phyloP scores from a whole-genome alignment of 2,329 filamentous ascomycete genomes.

The Pleurostoma richardsiae region DNA sequence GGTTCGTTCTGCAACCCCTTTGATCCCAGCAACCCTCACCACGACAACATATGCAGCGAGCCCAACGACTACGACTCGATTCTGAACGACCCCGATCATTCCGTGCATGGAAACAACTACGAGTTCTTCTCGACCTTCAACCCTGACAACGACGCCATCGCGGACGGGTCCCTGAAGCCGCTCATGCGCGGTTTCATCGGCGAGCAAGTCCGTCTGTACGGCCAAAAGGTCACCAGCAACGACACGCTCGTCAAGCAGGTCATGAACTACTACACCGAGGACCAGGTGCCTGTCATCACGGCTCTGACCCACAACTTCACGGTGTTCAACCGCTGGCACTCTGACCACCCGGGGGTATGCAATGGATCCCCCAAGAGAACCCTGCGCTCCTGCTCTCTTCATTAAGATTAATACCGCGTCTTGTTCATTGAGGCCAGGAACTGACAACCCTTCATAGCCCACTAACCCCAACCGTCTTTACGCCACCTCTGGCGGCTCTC shows the following conservation, averaged over 20 bases:
- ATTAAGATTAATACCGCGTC: not conserved
- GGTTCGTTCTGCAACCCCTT: conserved; percentile 35
- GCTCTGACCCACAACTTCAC: conserved; percentile 31
- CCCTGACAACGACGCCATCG: conserved; percentile 29
- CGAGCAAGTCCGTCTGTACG: conserved; percentile 30
- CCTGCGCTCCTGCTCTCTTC: not conserved
- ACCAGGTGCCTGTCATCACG: conserved; percentile 33
- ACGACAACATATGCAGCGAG: conserved; percentile 19
- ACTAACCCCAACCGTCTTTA: conserved; percentile 34
- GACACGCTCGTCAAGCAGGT: conserved; percentile 28
- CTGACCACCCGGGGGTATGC: conserved; percentile 33
- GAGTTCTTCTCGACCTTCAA: conserved; percentile 34
- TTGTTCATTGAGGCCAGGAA: too few species aligned
- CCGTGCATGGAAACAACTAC: conserved; percentile 34
- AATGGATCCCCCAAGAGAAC: not conserved
- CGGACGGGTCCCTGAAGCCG: conserved; percentile 20
- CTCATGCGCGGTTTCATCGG: conserved; percentile 29
- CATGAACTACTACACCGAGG: conserved; percentile 37
- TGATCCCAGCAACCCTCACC: conserved; percentile 19
- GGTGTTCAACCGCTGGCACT: conserved; percentile 39
- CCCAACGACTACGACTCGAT: conserved; percentile 33
- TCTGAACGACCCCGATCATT: conserved; percentile 33
- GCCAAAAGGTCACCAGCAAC: conserved; percentile 18
- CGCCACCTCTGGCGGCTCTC: conserved; percentile 19
- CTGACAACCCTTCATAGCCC: conserved; percentile 14